These are phyloP conservation scores for Lepidium africanum DNA, from an alignment of 345 rosid species.

Conservation along the genomic window DNA sequence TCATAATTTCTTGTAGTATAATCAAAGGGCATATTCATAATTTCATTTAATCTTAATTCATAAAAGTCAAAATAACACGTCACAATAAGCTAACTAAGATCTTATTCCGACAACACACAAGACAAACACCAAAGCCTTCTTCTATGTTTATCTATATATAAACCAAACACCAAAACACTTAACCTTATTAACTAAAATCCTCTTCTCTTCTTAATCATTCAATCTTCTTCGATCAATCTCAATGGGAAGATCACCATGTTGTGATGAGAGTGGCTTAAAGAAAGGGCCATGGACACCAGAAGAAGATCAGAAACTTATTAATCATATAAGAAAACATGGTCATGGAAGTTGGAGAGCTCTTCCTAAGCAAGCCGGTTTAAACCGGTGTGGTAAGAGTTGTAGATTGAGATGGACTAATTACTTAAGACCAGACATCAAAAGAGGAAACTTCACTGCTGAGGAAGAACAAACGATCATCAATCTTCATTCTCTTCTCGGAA, in stretches of 20 bases:
- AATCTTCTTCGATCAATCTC: background rate
- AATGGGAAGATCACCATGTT: conserved; percentile 41
- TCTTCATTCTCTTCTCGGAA: conserved; percentile 63
- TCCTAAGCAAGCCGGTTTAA: conserved; percentile 62
- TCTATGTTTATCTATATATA: conserved; percentile 6
- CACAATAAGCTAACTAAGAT: conserved; percentile 20
- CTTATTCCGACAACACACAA: conserved; percentile 27
- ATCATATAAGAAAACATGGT: conserved; percentile 46
- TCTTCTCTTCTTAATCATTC: background rate
- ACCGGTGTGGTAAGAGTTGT: conserved; percentile 81
- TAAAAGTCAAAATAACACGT: conserved; percentile 26
- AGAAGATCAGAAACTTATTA: conserved; percentile 51
- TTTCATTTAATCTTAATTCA: background rate
- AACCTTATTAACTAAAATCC: conserved; percentile 11
- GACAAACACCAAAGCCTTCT: conserved; percentile 11
- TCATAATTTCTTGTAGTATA: background rate
- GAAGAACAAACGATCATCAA: conserved; percentile 68
- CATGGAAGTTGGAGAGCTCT: conserved; percentile 85
- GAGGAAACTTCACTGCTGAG: conserved; percentile 66
- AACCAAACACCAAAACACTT: conserved; percentile 6
- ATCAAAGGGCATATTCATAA: conserved; percentile 5
- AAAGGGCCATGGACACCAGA: conserved; percentile 86
- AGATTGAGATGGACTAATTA: conserved; percentile 77
- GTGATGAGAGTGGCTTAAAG: conserved; percentile 44
- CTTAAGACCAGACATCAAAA: conserved; percentile 66